A percentile compares a stretch with the other conserved stretches of the same genome.
Conservation (phyloP, 2,329 filamentous ascomycete species). For the Cryphonectria nitschkei region DNA sequence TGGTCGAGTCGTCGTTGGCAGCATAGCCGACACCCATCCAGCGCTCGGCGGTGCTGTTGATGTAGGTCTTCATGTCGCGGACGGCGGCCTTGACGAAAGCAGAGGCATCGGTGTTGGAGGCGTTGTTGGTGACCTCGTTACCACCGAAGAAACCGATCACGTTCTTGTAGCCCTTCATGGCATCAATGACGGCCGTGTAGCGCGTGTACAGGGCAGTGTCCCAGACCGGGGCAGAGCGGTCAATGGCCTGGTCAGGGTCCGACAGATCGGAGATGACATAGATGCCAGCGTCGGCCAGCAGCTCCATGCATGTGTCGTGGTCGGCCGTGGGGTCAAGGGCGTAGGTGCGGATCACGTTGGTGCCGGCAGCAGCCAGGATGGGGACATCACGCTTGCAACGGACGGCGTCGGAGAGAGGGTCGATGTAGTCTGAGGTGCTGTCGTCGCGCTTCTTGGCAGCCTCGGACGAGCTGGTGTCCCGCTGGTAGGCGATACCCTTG, state of each 20-base stretch:
- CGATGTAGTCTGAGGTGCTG: slow-evolving; percentile 64
- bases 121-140: slow-evolving; percentile 92
- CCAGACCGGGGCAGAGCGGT: slow-evolving; percentile 80
- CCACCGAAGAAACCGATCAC: slow-evolving; percentile 97
- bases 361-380: slow-evolving; percentile 74
- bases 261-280: slow-evolving; percentile 93
- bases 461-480: slow-evolving; percentile 59
- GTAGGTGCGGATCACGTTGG: slow-evolving; percentile 95
- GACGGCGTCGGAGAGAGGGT: slow-evolving; percentile 76
- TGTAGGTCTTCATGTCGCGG: slow-evolving; percentile 93
- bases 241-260: slow-evolving; percentile 81
- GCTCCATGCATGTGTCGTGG: slow-evolving; percentile 83
- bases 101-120: slow-evolving; percentile 86
- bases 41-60: slow-evolving; percentile 78
- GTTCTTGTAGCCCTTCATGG: slow-evolving; percentile 82
- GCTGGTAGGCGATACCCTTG: slow-evolving; percentile 93
- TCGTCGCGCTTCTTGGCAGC: slow-evolving; percentile 51
- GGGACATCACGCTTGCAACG: slow-evolving; percentile 86
- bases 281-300: slow-evolving; percentile 83
- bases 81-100: slow-evolving; percentile 98
- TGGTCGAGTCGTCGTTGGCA: slow-evolving; percentile 86
- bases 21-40: slow-evolving; percentile 91
- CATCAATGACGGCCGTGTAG: slow-evolving; percentile 84
- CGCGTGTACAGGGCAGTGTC: slow-evolving; percentile 75
- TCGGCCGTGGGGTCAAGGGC: slow-evolving; percentile 80